phyloP scores from a whole-genome alignment of 176 grass and related monocot genomes.

The Calamus simplicifolius region DNA sequence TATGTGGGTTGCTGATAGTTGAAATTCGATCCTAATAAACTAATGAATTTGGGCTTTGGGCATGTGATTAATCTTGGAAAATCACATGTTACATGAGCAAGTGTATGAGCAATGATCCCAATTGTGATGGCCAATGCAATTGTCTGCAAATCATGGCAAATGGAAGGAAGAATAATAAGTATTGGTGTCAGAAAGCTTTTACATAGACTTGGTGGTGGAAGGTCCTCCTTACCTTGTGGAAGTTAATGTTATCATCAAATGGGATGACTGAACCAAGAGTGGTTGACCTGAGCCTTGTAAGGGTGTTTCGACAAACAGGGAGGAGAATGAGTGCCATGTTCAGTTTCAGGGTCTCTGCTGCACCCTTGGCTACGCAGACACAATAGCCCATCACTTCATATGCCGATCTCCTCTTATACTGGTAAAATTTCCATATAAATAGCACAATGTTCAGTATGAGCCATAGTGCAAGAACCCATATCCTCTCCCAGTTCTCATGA shows the following conservation, averaged over 20 bases:
- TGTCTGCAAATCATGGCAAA: too few species aligned
- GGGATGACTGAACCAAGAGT: slow-evolving; percentile 14
- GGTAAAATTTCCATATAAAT: slow-evolving; percentile 34
- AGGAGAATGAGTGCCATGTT: slow-evolving; percentile 46
- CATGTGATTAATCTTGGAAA: slow-evolving; percentile 75
- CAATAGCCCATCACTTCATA: slow-evolving; percentile 39
- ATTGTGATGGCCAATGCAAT: slow-evolving; percentile 23
- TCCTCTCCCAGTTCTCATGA: slow-evolving; percentile 39
- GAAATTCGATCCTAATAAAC: slow-evolving; percentile 53
- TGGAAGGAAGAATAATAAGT: too few species aligned
- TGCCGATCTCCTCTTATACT: slow-evolving; percentile 23
- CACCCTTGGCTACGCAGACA: slow-evolving; percentile 34
- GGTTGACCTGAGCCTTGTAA: slow-evolving; percentile 37
- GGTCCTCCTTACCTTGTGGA: slow-evolving; percentile 26
- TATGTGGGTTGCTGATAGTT: slow-evolving; percentile 75
- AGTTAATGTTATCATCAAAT: slow-evolving; percentile 43
- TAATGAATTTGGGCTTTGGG: slow-evolving; percentile 54
- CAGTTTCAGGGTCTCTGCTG: slow-evolving; percentile 39
- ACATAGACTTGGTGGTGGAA: too few species aligned
- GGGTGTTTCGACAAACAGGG: slow-evolving; percentile 39
- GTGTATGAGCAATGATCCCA: background rate
- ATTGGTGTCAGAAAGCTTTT: too few species aligned
- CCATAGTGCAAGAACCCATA: slow-evolving; percentile 35
- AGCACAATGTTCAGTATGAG: slow-evolving; percentile 18
- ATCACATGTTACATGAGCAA: slow-evolving; percentile 53